Conservation (phyloP, 305 asterid species). For the Fraxinus xanthoxyloides region DNA sequence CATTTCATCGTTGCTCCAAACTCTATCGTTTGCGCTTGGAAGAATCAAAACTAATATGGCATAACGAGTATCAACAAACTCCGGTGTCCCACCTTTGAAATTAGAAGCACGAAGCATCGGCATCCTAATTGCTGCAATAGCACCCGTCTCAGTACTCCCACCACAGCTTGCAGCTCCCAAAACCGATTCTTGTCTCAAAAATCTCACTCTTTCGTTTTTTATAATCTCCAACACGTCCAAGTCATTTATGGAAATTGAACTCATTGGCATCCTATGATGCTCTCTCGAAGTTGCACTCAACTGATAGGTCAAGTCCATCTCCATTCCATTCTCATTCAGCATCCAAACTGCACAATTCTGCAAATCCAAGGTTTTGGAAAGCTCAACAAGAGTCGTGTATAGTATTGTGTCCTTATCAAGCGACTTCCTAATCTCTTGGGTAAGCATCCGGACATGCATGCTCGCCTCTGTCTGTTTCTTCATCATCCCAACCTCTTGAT, state of each 20-base stretch:
- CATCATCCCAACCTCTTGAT: conserved; percentile 74
- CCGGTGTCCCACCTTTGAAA: conserved; percentile 97
- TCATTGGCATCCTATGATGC: not conserved
- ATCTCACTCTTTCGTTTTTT: conserved; percentile 53
- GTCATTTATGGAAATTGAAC: conserved; percentile 42
- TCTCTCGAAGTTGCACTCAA: not conserved
- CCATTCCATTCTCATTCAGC: conserved; percentile 68
- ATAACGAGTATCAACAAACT: conserved; percentile 76
- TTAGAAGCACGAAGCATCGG: conserved; percentile 88
- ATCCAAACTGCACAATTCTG: conserved; percentile 91
- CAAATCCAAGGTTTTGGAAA: conserved; percentile 75
- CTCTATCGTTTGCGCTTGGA: conserved; percentile 52
- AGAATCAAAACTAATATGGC: conserved; percentile 88
- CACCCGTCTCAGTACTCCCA: conserved; percentile 55
- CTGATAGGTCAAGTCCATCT: conserved; percentile 62
- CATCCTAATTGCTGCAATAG: conserved; percentile 92
- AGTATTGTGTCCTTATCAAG: conserved; percentile 89
- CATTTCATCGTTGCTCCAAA: conserved; percentile 72
- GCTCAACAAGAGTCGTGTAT: conserved; percentile 84
- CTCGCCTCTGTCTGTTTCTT: conserved; percentile 82
- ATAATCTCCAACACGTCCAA: conserved; percentile 67
- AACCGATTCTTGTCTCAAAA: conserved; percentile 56
- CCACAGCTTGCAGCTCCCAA: conserved; percentile 73
- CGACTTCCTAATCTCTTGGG: conserved; percentile 89
- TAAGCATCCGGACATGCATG: conserved; percentile 88